Conservation (phyloP, 2,329 filamentous ascomycete species). For the Aspergillus oerlinghausenensis region DNA sequence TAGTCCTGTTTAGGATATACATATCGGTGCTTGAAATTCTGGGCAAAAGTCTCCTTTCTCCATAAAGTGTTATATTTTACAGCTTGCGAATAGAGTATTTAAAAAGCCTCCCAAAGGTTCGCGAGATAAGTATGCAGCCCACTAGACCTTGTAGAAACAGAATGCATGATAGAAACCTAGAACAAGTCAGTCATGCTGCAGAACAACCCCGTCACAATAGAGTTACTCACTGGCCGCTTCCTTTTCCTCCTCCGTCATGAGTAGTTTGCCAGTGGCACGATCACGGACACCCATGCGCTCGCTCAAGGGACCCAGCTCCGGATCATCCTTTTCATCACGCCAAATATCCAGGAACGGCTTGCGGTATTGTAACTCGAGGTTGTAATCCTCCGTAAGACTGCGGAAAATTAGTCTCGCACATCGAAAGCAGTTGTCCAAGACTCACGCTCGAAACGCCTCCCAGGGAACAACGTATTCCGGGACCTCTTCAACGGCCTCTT, state of each 20-base stretch:
- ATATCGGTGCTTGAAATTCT: not conserved
- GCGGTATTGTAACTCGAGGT: conserved; percentile 90
- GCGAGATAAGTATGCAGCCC: no score
- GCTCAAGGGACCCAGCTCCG: conserved; percentile 73
- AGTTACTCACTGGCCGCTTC: conserved; percentile 65
- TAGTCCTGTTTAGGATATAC: conserved; percentile 29
- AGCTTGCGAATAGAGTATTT: not conserved
- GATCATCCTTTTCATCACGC: conserved; percentile 84
- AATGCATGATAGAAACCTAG: conserved; percentile 81
- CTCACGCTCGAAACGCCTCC: conserved; percentile 84
- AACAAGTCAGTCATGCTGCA: conserved; percentile 10
- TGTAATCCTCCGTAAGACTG: conserved; percentile 85
- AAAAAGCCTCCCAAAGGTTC: not conserved
- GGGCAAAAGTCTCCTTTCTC: not conserved
- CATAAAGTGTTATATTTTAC: not conserved
- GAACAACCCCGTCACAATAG: not conserved
- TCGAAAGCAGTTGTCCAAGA: not conserved
- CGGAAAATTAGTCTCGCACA: conserved; percentile 7
- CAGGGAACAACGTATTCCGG: conserved; percentile 98
- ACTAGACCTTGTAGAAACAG: conserved; percentile 89
- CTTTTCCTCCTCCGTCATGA: conserved; percentile 81
- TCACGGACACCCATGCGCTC: conserved; percentile 94
- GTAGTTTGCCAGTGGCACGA: conserved; percentile 59
- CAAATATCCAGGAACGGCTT: conserved; percentile 88
- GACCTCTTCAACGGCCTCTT: conserved; percentile 92